Percentiles rank a stretch among this genome's conserved stretches.
Evolutionary conservation across 1,284 basidiomycete genomes (phyloP).

Genomic region (Macrocystidia cucumis): DNA sequence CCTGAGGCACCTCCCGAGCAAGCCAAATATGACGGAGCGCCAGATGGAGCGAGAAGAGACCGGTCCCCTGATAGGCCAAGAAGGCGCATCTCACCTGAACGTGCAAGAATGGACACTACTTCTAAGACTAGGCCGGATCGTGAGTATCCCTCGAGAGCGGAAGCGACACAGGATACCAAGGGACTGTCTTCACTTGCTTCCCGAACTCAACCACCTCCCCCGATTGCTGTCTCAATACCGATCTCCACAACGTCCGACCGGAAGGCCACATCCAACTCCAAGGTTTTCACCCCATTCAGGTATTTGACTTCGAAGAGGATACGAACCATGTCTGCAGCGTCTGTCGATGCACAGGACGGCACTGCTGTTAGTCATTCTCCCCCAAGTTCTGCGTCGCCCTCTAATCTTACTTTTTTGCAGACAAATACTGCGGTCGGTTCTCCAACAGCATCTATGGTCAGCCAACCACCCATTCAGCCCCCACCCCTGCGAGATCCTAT

Average conservation of each 20-base stretch:
- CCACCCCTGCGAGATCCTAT: constrained; percentile 57
- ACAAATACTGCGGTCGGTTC: constrained; percentile 67
- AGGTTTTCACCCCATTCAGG: constrained; percentile 54
- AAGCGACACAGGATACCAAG: constrained; percentile 5
- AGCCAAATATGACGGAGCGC: too few species aligned
- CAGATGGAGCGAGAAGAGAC: too few species aligned
- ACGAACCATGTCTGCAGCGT: constrained; percentile 64
- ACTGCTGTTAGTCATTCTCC: constrained; percentile 52
- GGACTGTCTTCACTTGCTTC: constrained; percentile 9
- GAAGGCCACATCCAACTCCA: constrained; percentile 32
- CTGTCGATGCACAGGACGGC: constrained; percentile 68
- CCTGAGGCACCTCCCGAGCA: constrained; percentile 5
- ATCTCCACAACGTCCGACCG: constrained; percentile 19
- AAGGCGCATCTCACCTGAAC: too few species aligned
- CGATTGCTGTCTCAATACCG: constrained; percentile 17
- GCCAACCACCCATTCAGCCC: constrained; percentile 46
- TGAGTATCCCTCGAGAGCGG: constrained; percentile 9
- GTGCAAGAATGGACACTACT: too few species aligned
- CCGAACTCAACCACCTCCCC: constrained; percentile 20
- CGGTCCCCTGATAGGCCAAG: too few species aligned
- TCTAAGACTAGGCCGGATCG: too few species aligned
- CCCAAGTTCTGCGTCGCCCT: constrained; percentile 2
- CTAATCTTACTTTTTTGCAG: constrained; percentile 23
- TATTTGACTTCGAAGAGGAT: constrained; percentile 50
- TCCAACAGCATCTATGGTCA: constrained; percentile 60